Conservation (phyloP, 495 filamentous ascomycete species). For the Penicillium ochrochloron region DNA sequence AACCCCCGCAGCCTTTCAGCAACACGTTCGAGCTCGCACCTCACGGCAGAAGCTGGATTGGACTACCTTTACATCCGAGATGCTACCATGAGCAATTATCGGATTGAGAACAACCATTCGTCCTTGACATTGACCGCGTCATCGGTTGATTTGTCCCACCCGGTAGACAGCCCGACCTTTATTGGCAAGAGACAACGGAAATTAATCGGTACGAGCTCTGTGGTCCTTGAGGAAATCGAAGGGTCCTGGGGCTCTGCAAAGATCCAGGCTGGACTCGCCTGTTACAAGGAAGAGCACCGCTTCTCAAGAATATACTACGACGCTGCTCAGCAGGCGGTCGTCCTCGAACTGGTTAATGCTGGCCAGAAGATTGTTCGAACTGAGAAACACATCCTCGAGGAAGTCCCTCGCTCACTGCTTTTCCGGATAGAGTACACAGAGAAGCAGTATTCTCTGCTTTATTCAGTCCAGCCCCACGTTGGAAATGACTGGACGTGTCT, state of each 20-base stretch:
- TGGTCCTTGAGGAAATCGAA: background rate
- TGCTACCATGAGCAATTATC: background rate
- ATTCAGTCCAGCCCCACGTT: background rate
- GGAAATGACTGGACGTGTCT: background rate
- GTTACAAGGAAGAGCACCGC: constrained; percentile 8
- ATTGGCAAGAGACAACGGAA: constrained; percentile 4
- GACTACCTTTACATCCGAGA: constrained; percentile 10
- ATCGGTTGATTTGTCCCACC: constrained; percentile 1
- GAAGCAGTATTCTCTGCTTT: background rate
- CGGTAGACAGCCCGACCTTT: background rate
- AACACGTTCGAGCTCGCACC: background rate
- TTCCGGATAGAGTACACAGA: constrained; percentile 11
- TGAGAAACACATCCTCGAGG: background rate
- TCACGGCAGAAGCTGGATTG: background rate
- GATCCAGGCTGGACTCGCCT: background rate
- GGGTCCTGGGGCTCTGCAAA: background rate
- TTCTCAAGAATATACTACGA: background rate
- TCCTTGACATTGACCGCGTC: background rate
- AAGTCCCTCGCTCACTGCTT: background rate
- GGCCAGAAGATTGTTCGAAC: background rate
- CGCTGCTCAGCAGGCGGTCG: background rate
- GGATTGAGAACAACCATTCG: background rate
- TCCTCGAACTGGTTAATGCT: background rate
- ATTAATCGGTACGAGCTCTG: background rate
- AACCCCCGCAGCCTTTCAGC: background rate